phyloP scores from a whole-genome alignment of 2,329 filamentous ascomycete species.

The Xylariomycetidae sp. region DNA sequence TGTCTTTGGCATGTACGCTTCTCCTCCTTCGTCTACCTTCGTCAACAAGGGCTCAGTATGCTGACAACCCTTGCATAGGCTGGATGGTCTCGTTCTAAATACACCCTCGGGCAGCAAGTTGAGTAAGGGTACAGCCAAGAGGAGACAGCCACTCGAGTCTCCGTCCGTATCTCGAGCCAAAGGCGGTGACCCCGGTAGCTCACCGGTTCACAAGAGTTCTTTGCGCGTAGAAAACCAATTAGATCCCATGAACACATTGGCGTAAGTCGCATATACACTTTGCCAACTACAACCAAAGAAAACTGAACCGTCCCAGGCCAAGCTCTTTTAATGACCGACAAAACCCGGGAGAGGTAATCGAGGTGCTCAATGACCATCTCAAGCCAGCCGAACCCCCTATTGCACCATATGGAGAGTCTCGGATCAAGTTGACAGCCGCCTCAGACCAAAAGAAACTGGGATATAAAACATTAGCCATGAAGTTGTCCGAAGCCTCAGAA shows the following conservation, averaged over 20 bases:
- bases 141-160: conserved; percentile 35
- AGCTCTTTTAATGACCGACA: conserved; percentile 67
- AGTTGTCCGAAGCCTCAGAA: conserved; percentile 84
- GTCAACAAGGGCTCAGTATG: too few relatives aligned
- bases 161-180: conserved; percentile 42
- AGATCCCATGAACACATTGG: conserved; percentile 30
- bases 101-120: conserved; percentile 47
- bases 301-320: conserved; percentile 30
- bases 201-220: conserved; percentile 37
- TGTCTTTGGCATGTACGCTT: conserved; percentile 67
- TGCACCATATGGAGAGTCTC: conserved; percentile 65
- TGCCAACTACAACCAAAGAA: not conserved
- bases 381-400: conserved; percentile 61
- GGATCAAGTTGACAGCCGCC: conserved; percentile 78
- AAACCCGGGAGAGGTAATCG: conserved; percentile 75
- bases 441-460: conserved; percentile 86
- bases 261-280: conserved; percentile 30
- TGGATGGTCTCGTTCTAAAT: conserved; percentile 63
- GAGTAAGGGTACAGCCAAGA: conserved; percentile 30
- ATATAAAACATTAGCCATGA: conserved; percentile 94
- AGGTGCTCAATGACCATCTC: conserved; percentile 76
- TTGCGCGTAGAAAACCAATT: conserved; percentile 33
- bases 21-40: not conserved
- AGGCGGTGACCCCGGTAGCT: conserved; percentile 37
- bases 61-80: conserved; percentile 30